phyloP scores from a whole-genome alignment of 495 filamentous ascomycete genomes.

The Hypoxylon rickii region DNA sequence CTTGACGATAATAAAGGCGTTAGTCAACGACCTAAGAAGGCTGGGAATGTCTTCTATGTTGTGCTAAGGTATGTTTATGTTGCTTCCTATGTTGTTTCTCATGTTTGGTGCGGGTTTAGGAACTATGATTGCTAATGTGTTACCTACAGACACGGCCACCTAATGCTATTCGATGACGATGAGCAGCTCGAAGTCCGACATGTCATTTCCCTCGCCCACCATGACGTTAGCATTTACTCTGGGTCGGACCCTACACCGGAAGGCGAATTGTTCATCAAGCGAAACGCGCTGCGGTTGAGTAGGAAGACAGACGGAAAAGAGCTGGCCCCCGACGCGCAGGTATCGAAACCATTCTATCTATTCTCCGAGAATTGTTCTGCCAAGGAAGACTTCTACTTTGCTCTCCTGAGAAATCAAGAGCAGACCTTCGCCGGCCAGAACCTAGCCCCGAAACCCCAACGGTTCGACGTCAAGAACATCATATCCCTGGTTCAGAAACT shows the following conservation, averaged over 20 bases:
- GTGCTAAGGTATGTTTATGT: slow-evolving; percentile 76
- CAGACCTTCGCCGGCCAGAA: slow-evolving; percentile 60
- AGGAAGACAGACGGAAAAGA: slow-evolving; percentile 68
- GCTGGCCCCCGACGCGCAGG: slow-evolving; percentile 51
- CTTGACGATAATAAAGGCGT: slow-evolving; percentile 49
- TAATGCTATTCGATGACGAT: slow-evolving; percentile 95
- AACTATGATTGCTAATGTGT: not conserved
- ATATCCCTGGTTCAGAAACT: slow-evolving; percentile 84
- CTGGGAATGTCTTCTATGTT: slow-evolving; percentile 91
- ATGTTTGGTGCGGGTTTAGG: not conserved
- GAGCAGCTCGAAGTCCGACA: slow-evolving; percentile 91
- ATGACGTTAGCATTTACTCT: slow-evolving; percentile 82
- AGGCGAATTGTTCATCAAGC: slow-evolving; percentile 91
- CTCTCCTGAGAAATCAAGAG: slow-evolving; percentile 83
- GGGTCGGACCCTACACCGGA: slow-evolving; percentile 83
- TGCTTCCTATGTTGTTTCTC: slow-evolving; percentile 7
- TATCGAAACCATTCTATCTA: slow-evolving; percentile 82
- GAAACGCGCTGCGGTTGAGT: slow-evolving; percentile 87
- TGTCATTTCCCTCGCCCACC: slow-evolving; percentile 88
- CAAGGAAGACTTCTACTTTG: slow-evolving; percentile 98
- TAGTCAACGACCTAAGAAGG: slow-evolving; percentile 69
- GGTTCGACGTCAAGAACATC: slow-evolving; percentile 83
- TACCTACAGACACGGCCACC: slow-evolving; percentile 77
- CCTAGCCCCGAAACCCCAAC: slow-evolving; percentile 69
- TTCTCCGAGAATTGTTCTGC: slow-evolving; percentile 94